Percentiles rank a stretch among this genome's conserved stretches.
Conservation (phyloP, 2,329 filamentous ascomycete species). For the Penicillium sp. region DNA sequence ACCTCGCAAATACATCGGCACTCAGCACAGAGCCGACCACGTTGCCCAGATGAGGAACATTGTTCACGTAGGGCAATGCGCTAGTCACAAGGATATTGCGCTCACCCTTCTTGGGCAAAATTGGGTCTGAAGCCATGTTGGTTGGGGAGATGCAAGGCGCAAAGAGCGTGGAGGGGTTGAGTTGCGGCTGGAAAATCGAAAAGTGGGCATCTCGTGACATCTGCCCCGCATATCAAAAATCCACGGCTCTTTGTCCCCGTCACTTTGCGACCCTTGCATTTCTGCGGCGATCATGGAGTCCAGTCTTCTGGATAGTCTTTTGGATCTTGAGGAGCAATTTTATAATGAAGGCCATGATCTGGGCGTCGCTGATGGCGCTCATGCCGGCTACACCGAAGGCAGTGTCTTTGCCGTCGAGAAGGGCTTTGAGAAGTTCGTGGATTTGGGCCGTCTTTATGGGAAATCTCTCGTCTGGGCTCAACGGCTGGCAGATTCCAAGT, state of each 20-base stretch:
- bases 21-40: slow-evolving; percentile 85
- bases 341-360: slow-evolving; percentile 81
- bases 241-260: slow-evolving; percentile 11
- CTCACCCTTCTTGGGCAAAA: slow-evolving; percentile 72
- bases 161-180: slow-evolving; percentile 30
- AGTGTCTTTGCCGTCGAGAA: slow-evolving; percentile 88
- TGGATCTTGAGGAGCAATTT: slow-evolving; percentile 69
- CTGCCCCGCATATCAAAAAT: slow-evolving; percentile 28
- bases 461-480: slow-evolving; percentile 83
- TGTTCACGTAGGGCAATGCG: slow-evolving; percentile 84
- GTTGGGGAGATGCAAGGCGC: slow-evolving; percentile 14
- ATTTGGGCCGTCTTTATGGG: slow-evolving; percentile 78
- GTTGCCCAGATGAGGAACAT: slow-evolving; percentile 84
- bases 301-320: slow-evolving; percentile 61
- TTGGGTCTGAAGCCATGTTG: slow-evolving; percentile 40
- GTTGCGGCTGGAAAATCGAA: slow-evolving; percentile 74
- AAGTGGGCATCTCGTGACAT: slow-evolving; percentile 33
- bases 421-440: slow-evolving; percentile 88
- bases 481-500: slow-evolving; percentile 55
- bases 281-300: slow-evolving; percentile 36
- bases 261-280: slow-evolving; percentile 5
- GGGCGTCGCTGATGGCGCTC: slow-evolving; percentile 74
- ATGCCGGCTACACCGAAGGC: slow-evolving; percentile 82
- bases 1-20: slow-evolving; percentile 77
- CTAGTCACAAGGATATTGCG: slow-evolving; percentile 89